Percentiles rank a stretch among this genome's conserved stretches.
These are phyloP conservation scores for Nemania serpens DNA, from an alignment of 2,329 filamentous ascomycete genomes.

Conservation along the genomic window DNA sequence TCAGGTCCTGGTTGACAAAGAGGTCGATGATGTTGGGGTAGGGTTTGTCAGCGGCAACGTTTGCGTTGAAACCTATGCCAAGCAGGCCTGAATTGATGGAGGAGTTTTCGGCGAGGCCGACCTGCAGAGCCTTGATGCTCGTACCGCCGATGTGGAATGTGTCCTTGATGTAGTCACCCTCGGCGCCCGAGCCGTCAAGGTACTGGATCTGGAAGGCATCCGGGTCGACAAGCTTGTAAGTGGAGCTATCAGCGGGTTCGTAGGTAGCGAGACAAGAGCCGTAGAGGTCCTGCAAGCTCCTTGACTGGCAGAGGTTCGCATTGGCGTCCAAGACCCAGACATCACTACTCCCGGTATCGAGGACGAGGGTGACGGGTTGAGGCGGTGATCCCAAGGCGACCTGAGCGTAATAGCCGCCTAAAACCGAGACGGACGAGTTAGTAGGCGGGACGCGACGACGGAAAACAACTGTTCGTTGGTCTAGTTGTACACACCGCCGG, in stretches of 20 bases:
- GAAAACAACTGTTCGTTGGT: neutral
- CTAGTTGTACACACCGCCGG: slow-evolving; percentile 46
- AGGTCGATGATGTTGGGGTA: slow-evolving; percentile 67
- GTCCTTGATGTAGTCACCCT: slow-evolving; percentile 63
- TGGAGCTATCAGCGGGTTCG: slow-evolving; percentile 52
- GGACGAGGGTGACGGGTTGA: slow-evolving; percentile 58
- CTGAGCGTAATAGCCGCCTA: slow-evolving; percentile 56
- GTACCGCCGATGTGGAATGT: slow-evolving; percentile 56
- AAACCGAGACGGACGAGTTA: neutral
- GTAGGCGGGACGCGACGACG: neutral
- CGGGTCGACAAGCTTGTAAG: slow-evolving; percentile 50
- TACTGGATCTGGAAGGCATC: slow-evolving; percentile 64
- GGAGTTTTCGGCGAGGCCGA: slow-evolving; percentile 57
- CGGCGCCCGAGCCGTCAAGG: slow-evolving; percentile 59
- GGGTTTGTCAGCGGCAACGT: slow-evolving; percentile 48
- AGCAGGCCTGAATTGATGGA: slow-evolving; percentile 60
- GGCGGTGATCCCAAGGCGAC: slow-evolving; percentile 63
- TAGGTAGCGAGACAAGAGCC: slow-evolving; percentile 49
- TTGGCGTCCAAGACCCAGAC: slow-evolving; percentile 57
- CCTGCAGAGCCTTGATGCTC: slow-evolving; percentile 57
- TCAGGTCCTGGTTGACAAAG: slow-evolving; percentile 65
- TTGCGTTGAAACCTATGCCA: slow-evolving; percentile 61
- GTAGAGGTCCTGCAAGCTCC: slow-evolving; percentile 42
- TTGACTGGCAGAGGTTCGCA: slow-evolving; percentile 48
- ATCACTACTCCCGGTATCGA: slow-evolving; percentile 68